phyloP scores from a whole-genome alignment of 176 grass and related monocot species.

The Eleusine coracana region DNA sequence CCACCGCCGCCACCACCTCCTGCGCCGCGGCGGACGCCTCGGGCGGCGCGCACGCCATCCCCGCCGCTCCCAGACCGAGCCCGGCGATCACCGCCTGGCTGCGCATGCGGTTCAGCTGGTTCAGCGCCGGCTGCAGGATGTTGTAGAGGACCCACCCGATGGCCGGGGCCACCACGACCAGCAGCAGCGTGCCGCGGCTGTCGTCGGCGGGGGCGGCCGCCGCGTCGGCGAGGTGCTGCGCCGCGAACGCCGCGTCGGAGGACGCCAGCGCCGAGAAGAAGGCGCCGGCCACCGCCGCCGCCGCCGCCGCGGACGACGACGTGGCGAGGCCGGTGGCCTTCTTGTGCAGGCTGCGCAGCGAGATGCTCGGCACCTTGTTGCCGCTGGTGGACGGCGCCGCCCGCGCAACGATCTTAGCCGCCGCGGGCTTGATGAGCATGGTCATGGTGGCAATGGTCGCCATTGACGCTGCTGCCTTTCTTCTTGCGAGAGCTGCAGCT shows the following conservation, averaged over 20 bases:
- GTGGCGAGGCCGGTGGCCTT: constrained; percentile 20
- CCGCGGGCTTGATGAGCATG: constrained; percentile 64
- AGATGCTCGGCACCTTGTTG: constrained; percentile 42
- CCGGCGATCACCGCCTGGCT: neutral
- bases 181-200: neutral
- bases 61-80: neutral
- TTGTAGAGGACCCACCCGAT: constrained; percentile 84
- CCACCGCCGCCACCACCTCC: constrained; percentile 37
- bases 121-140: constrained; percentile 84
- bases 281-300: constrained; percentile 62
- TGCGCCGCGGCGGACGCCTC: constrained; percentile 62
- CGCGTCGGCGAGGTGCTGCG: constrained; percentile 52
- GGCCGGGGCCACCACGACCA: constrained; percentile 10
- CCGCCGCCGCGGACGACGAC: constrained; percentile 31
- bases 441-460: constrained; percentile 75
- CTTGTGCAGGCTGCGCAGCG: constrained; percentile 43
- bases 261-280: constrained; percentile 45
- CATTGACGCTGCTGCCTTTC: constrained; percentile 33
- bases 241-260: constrained; percentile 58
- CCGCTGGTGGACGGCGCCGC: neutral
- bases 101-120: constrained; percentile 72
- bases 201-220: neutral
- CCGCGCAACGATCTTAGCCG: constrained; percentile 36
- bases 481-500: neutral
- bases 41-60: constrained; percentile 52